These are phyloP conservation scores for Daldinia sp. DNA, from an alignment of 2,329 filamentous ascomycete species.

Conservation along the genomic window DNA sequence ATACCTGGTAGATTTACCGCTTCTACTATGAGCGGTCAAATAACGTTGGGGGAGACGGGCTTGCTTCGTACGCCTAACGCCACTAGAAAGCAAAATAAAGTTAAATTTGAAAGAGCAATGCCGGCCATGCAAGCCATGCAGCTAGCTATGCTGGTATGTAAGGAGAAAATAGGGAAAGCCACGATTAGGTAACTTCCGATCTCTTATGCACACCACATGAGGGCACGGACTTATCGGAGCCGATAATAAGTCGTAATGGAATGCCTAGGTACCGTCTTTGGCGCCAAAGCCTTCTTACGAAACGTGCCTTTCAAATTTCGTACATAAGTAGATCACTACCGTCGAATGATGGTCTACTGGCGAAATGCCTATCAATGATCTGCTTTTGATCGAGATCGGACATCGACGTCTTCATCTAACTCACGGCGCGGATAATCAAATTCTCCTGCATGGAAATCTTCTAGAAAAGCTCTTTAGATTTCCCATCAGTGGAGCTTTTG, in stretches of 20 bases:
- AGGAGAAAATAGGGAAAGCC: not conserved
- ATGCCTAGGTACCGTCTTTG: not conserved
- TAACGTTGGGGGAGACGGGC: not conserved
- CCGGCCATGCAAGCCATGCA: too few species aligned
- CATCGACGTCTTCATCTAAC: not conserved
- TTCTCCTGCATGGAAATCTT: slow-evolving; percentile 9
- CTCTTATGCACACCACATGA: not conserved
- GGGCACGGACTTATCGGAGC: not conserved
- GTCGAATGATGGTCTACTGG: not conserved
- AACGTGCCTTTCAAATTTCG: not conserved
- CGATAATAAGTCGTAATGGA: not conserved
- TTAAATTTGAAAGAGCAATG: too few species aligned
- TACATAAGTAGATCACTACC: not conserved
- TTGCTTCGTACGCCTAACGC: not conserved
- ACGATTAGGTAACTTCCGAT: not conserved
- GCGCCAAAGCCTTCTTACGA: not conserved
- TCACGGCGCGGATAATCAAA: slow-evolving; percentile 6
- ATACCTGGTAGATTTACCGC: not conserved
- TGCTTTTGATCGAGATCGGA: slow-evolving; percentile 6
- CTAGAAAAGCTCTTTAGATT: slow-evolving; percentile 8
- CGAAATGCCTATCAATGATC: not conserved
- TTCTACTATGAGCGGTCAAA: not conserved
- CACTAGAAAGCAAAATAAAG: not conserved
- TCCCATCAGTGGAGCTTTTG: slow-evolving; percentile 1
- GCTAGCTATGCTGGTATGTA: not conserved